Base-by-base conservation (phyloP, 2,329 filamentous ascomycete species). In the Colletotrichum nymphaeae region DNA sequence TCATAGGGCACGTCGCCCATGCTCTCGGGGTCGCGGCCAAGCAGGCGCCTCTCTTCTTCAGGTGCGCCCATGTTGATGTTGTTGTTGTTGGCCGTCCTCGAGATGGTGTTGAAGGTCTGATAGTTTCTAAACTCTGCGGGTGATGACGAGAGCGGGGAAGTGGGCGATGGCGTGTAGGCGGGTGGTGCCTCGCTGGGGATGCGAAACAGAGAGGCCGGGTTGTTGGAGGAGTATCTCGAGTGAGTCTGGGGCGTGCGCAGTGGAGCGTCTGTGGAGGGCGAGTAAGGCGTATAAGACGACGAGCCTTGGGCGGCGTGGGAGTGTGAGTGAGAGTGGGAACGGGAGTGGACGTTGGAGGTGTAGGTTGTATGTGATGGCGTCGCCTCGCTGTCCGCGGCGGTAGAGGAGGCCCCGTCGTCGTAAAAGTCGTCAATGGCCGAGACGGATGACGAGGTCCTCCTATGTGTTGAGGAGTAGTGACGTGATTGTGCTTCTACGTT, bases 131-230 rank as follows among this genome's bases (percentile, higher is more conserved):
- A 69, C 32, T 68, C 68, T 19, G 79, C 75, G 8, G 82, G 79
- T 14, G 84, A 84, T 26, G 81, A 80, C 19, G 82, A 73, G 3
- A 76, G 71, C 77, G 72, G 72, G 14, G 72, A 74, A 12, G 72
- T 72, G 57, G 72, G 80, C 16, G 83, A 85, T 8, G 86, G 86
- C 2, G 85, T 86, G 77, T 89, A 89, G 11, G 87, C 87, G 7
- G 87, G 87, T 11, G 87, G 87, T 6, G 87, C 86, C 69, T 87
- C 85, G 53, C 76, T 74, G 3, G 77, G 80, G 46, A 75, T 71
- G 72, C 74, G 72, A 30, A 74, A 74, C 14, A 74, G 37, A 16
- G 69, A 69, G 9, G 70, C 32, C 35, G 69, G 14, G 1, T 66
- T 24, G 14, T 66, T 24, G 19, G 64, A 73, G 52, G 55, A 70